These are phyloP conservation scores for Collybiopsis confluens DNA, from an alignment of 768 basidiomycete species.

Conservation along the genomic window DNA sequence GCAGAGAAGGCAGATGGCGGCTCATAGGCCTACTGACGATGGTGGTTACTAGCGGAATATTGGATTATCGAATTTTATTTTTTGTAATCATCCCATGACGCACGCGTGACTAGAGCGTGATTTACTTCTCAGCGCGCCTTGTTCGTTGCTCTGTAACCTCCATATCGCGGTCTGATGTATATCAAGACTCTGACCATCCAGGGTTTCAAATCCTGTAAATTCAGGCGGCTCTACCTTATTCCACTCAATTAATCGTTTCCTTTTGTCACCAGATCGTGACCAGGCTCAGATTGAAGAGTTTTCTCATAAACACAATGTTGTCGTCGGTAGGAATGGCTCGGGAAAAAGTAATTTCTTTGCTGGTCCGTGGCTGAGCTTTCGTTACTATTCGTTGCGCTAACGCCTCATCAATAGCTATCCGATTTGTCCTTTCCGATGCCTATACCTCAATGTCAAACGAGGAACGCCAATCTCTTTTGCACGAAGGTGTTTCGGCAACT, in stretches of 20 bases:
- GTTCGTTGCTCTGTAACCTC: background rate
- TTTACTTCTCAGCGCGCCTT: background rate
- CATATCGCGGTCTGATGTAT: too few species aligned
- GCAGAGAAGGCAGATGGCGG: conserved; percentile 86
- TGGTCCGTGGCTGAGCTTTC: conserved; percentile 41
- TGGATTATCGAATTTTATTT: too few species aligned
- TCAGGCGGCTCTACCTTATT: background rate
- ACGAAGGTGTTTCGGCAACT: conserved; percentile 86
- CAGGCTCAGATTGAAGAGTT: conserved; percentile 94
- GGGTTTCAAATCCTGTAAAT: conserved; percentile 96
- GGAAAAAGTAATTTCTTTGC: conserved; percentile 99
- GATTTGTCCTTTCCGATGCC: conserved; percentile 96
- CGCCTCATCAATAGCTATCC: conserved; percentile 63
- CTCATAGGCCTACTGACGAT: conserved; percentile 67
- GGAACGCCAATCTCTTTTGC: conserved; percentile 88
- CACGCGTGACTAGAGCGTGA: too few species aligned
- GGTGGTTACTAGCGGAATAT: conserved; percentile 57
- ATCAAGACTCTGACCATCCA: conserved; percentile 89
- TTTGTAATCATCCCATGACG: too few species aligned
- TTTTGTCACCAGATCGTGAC: conserved; percentile 58
- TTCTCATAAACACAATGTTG: conserved; percentile 89
- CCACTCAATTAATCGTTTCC: conserved; percentile 1
- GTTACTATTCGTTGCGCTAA: background rate
- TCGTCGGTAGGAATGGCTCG: conserved; percentile 95
- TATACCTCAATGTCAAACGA: conserved; percentile 94